phyloP scores from a whole-genome alignment of 2,329 filamentous ascomycete species.

The Delphinella strobiligena region DNA sequence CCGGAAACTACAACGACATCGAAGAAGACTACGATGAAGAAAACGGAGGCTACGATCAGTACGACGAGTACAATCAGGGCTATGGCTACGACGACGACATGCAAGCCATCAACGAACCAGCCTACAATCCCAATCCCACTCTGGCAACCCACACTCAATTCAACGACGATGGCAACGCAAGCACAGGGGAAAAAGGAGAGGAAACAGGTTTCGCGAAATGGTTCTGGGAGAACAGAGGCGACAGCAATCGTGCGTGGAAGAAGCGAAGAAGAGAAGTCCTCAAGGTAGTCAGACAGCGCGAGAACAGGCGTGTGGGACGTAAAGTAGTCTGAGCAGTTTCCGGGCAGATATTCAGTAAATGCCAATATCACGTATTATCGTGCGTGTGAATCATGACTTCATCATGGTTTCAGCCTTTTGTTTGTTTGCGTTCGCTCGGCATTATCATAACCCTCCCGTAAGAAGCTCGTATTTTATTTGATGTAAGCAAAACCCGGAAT shows the following conservation, averaged over 20 bases:
- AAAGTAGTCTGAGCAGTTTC: conserved; percentile 6
- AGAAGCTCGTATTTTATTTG: no score
- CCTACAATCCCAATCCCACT: no score
- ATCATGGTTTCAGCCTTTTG: no score
- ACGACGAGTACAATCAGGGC: conserved; percentile 8
- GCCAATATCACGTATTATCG: no score
- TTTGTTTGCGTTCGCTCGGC: no score
- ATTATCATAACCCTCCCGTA: no score
- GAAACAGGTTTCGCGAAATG: conserved; percentile 50
- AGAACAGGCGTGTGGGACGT: conserved; percentile 42
- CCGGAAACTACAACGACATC: conserved; percentile 14
- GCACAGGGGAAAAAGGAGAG: conserved; percentile 14
- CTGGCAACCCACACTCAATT: neutral
- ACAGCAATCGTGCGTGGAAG: conserved; percentile 38
- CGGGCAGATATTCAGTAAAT: no score
- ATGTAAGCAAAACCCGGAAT: no score
- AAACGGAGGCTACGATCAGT: conserved; percentile 14
- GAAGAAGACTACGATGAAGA: conserved; percentile 34
- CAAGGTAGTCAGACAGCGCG: conserved; percentile 47
- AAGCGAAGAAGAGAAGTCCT: conserved; percentile 46
- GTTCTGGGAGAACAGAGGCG: conserved; percentile 44
- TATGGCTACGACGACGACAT: no score
- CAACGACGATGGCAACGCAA: conserved; percentile 14
- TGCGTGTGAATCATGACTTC: no score
- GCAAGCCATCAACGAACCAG: no score